A percentile compares a stretch with the other conserved stretches of the same genome.
Evolutionary conservation across 768 basidiomycete genomes (phyloP).

Genomic region (Hypholoma fasciculare): DNA sequence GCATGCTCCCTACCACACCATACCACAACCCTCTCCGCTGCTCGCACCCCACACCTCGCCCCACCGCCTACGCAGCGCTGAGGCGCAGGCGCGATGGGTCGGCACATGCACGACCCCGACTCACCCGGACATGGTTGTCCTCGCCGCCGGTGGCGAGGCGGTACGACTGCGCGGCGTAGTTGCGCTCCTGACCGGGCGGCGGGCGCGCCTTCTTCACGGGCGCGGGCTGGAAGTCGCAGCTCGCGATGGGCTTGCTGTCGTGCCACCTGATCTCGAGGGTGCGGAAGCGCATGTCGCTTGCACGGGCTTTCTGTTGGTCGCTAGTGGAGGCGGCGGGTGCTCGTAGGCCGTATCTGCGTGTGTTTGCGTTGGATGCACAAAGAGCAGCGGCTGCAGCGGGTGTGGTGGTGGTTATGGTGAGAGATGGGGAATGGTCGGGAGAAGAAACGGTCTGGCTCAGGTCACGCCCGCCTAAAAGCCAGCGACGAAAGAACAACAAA

Average conservation of each 20-base stretch:
- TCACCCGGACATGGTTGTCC: conserved; percentile 93
- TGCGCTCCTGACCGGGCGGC: conserved; percentile 45
- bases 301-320: neutral
- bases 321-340: neutral
- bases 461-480: conserved; percentile 3
- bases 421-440: neutral
- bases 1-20: no score
- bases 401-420: neutral
- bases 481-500: no score
- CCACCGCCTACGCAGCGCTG: neutral
- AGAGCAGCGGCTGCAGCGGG: neutral
- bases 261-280: conserved; percentile 97
- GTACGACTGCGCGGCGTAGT: conserved; percentile 74
- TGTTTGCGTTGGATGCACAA: neutral
- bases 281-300: conserved; percentile 69
- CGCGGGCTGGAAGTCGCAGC: conserved; percentile 92
- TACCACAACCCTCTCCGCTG: no score
- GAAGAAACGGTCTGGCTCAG: neutral
- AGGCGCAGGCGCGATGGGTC: neutral
- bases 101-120: conserved; percentile 30
- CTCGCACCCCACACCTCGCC: neutral
- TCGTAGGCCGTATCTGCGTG: neutral
- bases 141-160: conserved; percentile 93
- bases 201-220: conserved; percentile 83
- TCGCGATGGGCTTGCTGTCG: conserved; percentile 93